Conservation (phyloP, 140 eudicot genomes). For the Anethum foeniculum region DNA sequence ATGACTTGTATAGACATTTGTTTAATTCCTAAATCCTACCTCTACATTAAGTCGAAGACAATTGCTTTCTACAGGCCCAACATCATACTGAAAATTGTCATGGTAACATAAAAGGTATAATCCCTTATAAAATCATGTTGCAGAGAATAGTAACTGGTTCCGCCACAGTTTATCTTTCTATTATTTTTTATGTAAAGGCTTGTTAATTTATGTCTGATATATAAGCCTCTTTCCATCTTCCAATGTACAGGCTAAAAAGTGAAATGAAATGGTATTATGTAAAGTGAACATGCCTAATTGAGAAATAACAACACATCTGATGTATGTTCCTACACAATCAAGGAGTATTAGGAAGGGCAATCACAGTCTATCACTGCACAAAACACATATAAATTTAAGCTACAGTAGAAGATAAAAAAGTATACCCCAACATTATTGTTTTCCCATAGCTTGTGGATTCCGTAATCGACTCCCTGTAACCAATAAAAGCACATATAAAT, state of each 20-base stretch:
- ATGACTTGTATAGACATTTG: not conserved
- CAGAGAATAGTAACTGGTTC: no score
- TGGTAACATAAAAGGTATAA: not conserved
- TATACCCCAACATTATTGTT: conserved; percentile 65
- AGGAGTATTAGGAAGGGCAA: not conserved
- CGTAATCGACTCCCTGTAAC: conserved; percentile 63
- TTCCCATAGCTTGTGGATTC: conserved; percentile 67
- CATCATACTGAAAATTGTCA: not conserved
- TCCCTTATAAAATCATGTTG: no score
- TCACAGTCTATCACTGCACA: not conserved
- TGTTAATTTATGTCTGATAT: not conserved
- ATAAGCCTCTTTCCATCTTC: not conserved
- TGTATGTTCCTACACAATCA: not conserved
- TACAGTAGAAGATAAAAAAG: not conserved
- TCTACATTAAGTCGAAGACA: not conserved
- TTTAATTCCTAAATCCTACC: not conserved
- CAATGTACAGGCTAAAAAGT: not conserved
- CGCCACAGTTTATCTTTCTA: no score
- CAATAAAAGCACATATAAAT: conserved; percentile 2
- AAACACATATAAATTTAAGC: not conserved
- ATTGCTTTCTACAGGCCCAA: not conserved
- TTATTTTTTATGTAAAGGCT: not conserved
- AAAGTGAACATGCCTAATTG: not conserved
- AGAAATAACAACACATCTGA: not conserved
- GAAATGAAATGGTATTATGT: not conserved